Evolutionary conservation across 2,329 filamentous ascomycete genomes (phyloP).

Genomic region (Alternaria rosae): DNA sequence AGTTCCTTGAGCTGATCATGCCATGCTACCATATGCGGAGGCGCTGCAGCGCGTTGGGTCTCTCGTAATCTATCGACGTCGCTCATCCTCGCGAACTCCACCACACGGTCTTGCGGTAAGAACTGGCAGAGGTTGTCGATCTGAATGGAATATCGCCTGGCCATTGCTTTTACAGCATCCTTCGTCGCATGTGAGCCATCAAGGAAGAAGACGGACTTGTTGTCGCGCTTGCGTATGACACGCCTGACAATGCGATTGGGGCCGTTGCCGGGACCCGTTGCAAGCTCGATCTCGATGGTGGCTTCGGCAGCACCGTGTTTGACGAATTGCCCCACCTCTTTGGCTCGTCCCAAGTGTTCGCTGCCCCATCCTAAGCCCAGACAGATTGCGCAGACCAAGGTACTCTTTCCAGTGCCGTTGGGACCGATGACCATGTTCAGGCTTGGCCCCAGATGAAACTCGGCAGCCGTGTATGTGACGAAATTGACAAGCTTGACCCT

Average conservation of each 20-base stretch:
- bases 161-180: constrained; percentile 72
- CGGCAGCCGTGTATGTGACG: constrained; percentile 91
- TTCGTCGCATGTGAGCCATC: constrained; percentile 69
- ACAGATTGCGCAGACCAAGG: constrained; percentile 95
- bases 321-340: constrained; percentile 86
- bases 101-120: constrained; percentile 92
- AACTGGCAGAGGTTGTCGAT: constrained; percentile 99
- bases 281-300: constrained; percentile 88
- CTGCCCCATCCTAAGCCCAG: constrained; percentile 82
- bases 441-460: constrained; percentile 91
- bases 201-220: constrained; percentile 79
- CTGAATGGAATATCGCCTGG: constrained; percentile 81
- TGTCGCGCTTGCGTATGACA: constrained; percentile 81
- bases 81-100: constrained; percentile 86
- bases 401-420: constrained; percentile 98
- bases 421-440: constrained; percentile 99
- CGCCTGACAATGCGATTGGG: constrained; percentile 78
- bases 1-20: constrained; percentile 77
- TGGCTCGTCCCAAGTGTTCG: constrained; percentile 82
- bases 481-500: constrained; percentile 88
- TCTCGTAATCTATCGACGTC: constrained; percentile 83
- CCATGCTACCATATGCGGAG: constrained; percentile 78
- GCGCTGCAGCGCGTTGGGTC: constrained; percentile 87
- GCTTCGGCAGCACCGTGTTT: constrained; percentile 84
- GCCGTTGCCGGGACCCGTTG: constrained; percentile 63